These are phyloP conservation scores for Medakamo hakoo DNA, from an alignment of 139 green algal genomes.

Conservation along the genomic window DNA sequence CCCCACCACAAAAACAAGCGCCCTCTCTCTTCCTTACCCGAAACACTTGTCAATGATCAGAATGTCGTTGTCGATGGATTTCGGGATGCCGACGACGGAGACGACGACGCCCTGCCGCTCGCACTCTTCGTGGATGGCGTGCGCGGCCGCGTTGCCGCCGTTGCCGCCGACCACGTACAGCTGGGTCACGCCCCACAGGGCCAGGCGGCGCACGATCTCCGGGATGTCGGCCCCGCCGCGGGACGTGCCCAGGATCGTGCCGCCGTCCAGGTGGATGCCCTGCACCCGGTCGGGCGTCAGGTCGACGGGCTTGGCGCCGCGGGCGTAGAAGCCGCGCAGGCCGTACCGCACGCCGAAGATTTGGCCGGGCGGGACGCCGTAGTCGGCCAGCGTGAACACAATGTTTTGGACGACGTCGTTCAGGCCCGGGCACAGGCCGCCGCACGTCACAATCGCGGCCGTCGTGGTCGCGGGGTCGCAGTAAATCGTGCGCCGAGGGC, in stretches of 20 bases:
- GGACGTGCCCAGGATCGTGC: constrained; percentile 85
- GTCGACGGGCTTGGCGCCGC: constrained; percentile 58
- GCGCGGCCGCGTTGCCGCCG: constrained; percentile 65
- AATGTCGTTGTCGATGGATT: constrained; percentile 99
- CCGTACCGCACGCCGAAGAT: constrained; percentile 86
- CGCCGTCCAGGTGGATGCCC: constrained; percentile 85
- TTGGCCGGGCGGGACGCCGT: constrained; percentile 53
- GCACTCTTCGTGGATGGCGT: constrained; percentile 67
- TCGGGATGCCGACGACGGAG: constrained; percentile 78
- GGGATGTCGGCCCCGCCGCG: constrained; percentile 78
- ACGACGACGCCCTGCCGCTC: constrained; percentile 49
- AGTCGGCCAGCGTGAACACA: constrained; percentile 52
- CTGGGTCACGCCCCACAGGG: constrained; percentile 82
- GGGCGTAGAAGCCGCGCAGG: constrained; percentile 81
- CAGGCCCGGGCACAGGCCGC: constrained; percentile 84
- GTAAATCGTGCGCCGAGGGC: constrained; percentile 59
- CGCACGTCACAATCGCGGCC: constrained; percentile 35
- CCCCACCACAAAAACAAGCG: too few species aligned
- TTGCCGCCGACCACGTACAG: constrained; percentile 77
- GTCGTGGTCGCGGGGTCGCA: constrained; percentile 57
- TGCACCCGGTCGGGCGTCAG: constrained; percentile 61
- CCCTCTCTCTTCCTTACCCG: too few species aligned
- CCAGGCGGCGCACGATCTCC: constrained; percentile 78
- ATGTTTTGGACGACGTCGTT: constrained; percentile 92
- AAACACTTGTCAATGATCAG: constrained; percentile 50